Evolutionary conservation across 208 protist genomes (phyloP), one percentile per base, ranked within the genome.

Genomic region (Leishmania arabica): DNA sequence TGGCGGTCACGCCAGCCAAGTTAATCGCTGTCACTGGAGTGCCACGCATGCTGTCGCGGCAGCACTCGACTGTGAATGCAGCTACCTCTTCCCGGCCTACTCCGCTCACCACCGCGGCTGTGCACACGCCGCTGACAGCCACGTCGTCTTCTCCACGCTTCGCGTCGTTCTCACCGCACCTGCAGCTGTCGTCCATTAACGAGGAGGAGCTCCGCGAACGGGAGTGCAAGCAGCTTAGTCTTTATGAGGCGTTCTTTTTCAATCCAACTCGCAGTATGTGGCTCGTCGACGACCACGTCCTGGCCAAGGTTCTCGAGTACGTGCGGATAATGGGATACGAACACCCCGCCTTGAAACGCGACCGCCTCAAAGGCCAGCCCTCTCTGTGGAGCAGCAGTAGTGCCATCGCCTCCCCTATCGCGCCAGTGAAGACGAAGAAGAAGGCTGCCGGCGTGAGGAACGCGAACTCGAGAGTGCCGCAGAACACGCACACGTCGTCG

Each of bases 271-370:
- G 71, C 24, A 90, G 70, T 24, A 62, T 82, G 40, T 97, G 93
- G 92, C 80, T 90, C 24, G 93, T 97, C 9, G 90, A 95, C 74
- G 89, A 97, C 37, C 54, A 80, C 49, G 91, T 97, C 24, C 84
- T 97, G 47, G 86, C 91, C n/a, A 89, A 92, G 68, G 87, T 88
- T 66, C 79, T 97, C 27, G 86, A 93, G 77, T 97, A 91, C 66
- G 83, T 95, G 77, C 89, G 90, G 27, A 80, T 97, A 19, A 91
- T 95, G 87, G 91, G 89, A 49, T 96, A 96, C 81, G 76, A 89
- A 68, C 86, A 91, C 74, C 88, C 89, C 1, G 77, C 88, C 7
- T 56, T 85, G 60, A 71, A 58, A 40, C 79, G 81, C 1, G 75
- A 81, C 76, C 81, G 82, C 53, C 58, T 68, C 47, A 85, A 84